phyloP scores from a whole-genome alignment of 495 filamentous ascomycete species.

The Hypoxylon intermedium region DNA sequence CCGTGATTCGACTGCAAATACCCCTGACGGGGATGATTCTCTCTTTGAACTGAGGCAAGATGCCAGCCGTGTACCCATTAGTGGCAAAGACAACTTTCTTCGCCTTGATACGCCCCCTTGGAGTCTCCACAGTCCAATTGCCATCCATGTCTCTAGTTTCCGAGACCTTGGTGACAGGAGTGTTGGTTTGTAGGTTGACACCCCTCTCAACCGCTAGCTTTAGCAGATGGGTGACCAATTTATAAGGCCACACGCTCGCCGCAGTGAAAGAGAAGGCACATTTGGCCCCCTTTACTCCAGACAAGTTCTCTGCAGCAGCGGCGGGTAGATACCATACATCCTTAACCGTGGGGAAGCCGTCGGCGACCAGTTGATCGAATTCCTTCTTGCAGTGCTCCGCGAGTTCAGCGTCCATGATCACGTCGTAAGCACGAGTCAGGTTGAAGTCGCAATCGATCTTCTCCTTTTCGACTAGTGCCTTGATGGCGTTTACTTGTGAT shows the following conservation, averaged over 20 bases:
- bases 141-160: conserved; percentile 24
- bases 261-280: conserved; percentile 33
- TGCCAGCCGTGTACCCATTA: conserved; percentile 64
- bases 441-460: conserved; percentile 51
- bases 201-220: conserved; percentile 55
- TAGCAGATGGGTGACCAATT: conserved; percentile 64
- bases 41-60: conserved; percentile 55
- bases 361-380: conserved; percentile 39
- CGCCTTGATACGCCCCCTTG: conserved; percentile 53
- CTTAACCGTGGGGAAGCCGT: conserved; percentile 43
- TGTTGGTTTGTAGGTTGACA: conserved; percentile 65
- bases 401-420: conserved; percentile 48
- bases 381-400: conserved; percentile 42
- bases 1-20: conserved; percentile 15
- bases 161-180: conserved; percentile 47
- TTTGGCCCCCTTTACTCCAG: conserved; percentile 1
- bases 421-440: conserved; percentile 54
- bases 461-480: conserved; percentile 49
- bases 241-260: conserved; percentile 55
- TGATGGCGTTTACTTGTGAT: conserved; percentile 49
- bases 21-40: conserved; percentile 64
- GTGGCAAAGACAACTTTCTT: conserved; percentile 62
- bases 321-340: conserved; percentile 37
- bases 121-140: conserved; percentile 53
- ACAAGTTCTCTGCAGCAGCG: conserved; percentile 3